Percentiles rank a stretch among this genome's conserved stretches.
phyloP scores from a whole-genome alignment of 179 eudicot species.

The Silene vulgaris region DNA sequence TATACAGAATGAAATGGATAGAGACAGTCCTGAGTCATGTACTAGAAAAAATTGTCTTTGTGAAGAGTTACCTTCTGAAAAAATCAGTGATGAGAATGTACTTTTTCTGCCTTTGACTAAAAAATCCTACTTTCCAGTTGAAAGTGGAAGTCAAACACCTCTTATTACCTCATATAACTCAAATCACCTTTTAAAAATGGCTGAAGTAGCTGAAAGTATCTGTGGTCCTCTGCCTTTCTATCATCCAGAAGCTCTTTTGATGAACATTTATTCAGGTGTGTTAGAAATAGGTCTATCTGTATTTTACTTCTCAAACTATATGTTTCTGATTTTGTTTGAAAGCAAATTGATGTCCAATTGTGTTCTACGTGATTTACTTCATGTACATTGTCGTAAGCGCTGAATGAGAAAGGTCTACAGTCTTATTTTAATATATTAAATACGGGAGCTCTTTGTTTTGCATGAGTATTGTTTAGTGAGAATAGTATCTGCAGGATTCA shows the following conservation, averaged over 20 bases:
- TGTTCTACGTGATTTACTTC: neutral
- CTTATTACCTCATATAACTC: constrained; percentile 24
- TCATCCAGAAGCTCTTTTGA: constrained; percentile 75
- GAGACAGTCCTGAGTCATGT: constrained; percentile 18
- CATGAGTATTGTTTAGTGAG: neutral
- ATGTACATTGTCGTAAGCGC: neutral
- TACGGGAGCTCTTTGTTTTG: neutral
- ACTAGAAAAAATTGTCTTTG: constrained; percentile 26
- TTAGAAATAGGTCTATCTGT: neutral
- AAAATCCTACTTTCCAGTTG: constrained; percentile 30
- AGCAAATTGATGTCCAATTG: neutral
- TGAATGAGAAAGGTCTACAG: neutral
- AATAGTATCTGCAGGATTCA: neutral
- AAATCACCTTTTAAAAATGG: constrained; percentile 39
- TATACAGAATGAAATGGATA: constrained; percentile 22
- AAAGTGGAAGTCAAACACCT: constrained; percentile 27
- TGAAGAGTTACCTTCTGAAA: constrained; percentile 31
- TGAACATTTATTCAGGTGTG: constrained; percentile 71
- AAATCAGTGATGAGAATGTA: constrained; percentile 22
- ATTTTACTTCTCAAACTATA: neutral
- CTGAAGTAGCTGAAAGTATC: constrained; percentile 49
- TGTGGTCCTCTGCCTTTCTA: constrained; percentile 58
- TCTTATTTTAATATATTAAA: neutral
- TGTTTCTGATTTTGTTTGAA: constrained; percentile 1
- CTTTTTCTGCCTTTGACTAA: constrained; percentile 30